Percentiles rank a stretch among this genome's conserved stretches.
These are phyloP conservation scores for Salvia hispanica DNA, from an alignment of 257 asterid species.

Conservation along the genomic window DNA sequence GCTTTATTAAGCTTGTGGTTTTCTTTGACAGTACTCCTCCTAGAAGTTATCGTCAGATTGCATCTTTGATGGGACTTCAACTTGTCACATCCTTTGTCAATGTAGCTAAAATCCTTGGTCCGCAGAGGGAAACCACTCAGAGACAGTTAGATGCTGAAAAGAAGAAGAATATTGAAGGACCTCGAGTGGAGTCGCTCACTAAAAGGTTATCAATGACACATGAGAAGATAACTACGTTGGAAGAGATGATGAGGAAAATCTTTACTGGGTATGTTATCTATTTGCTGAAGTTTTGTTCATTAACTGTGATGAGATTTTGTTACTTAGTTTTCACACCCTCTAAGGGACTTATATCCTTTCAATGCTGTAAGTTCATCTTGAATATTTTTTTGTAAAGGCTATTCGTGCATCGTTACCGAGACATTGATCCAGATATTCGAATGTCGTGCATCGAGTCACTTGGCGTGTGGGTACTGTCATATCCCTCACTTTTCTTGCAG, in stretches of 20 bases:
- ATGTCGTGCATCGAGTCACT: slow-evolving; percentile 91
- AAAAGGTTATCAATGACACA: slow-evolving; percentile 76
- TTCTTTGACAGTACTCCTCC: slow-evolving; percentile 86
- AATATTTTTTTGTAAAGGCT: slow-evolving; percentile 54
- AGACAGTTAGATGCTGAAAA: slow-evolving; percentile 95
- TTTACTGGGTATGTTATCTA: slow-evolving; percentile 69
- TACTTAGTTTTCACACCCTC: slow-evolving; percentile 5
- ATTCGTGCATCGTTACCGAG: slow-evolving; percentile 97
- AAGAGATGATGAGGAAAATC: slow-evolving; percentile 94
- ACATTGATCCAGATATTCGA: slow-evolving; percentile 90
- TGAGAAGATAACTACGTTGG: slow-evolving; percentile 81
- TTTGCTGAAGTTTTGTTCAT: background rate
- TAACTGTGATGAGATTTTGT: slow-evolving; percentile 19
- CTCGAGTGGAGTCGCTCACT: slow-evolving; percentile 88
- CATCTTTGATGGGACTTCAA: slow-evolving; percentile 96
- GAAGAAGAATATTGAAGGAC: slow-evolving; percentile 76
- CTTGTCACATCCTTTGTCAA: slow-evolving; percentile 95
- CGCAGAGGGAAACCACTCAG: slow-evolving; percentile 92
- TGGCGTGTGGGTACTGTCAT: slow-evolving; percentile 91
- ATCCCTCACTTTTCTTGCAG: slow-evolving; percentile 95
- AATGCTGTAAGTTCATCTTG: slow-evolving; percentile 19
- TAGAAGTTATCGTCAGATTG: slow-evolving; percentile 86
- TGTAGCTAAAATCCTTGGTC: slow-evolving; percentile 81
- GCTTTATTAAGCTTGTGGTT: slow-evolving; percentile 32
- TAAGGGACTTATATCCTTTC: slow-evolving; percentile 14